Evolutionary conservation across 1,284 basidiomycete genomes (phyloP).

Genomic region (Cutaneotrichosporon sp.): DNA sequence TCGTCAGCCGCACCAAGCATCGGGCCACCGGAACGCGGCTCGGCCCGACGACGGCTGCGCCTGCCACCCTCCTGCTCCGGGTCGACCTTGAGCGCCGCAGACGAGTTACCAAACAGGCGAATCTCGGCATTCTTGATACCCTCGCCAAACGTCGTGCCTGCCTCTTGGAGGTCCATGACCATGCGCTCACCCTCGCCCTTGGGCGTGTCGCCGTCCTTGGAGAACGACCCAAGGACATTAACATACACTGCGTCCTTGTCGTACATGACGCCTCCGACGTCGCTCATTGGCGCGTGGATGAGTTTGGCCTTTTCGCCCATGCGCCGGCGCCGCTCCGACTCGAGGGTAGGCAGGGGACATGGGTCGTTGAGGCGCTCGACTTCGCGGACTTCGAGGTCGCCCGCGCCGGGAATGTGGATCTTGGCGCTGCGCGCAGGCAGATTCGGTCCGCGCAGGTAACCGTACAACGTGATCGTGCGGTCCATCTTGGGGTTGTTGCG

Average conservation of each 20-base stretch:
- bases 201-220: constrained; percentile 55
- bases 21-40: constrained; percentile 34
- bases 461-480: constrained; percentile 86
- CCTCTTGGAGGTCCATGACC: constrained; percentile 95
- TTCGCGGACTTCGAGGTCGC: constrained; percentile 71
- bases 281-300: constrained; percentile 97
- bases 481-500: constrained; percentile 74
- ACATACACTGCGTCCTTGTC: constrained; percentile 99
- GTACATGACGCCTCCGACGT: constrained; percentile 92
- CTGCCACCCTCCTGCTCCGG: constrained; percentile 20
- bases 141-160: constrained; percentile 73
- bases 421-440: constrained; percentile 68
- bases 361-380: constrained; percentile 81
- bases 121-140: constrained; percentile 75
- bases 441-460: constrained; percentile 89
- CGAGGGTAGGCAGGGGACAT: constrained; percentile 85
- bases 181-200: constrained; percentile 93
- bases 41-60: constrained; percentile 33
- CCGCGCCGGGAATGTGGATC: constrained; percentile 92
- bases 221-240: constrained; percentile 92
- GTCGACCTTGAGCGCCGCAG: constrained; percentile 53
- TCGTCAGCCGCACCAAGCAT: constrained; percentile 43
- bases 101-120: constrained; percentile 76
- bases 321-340: constrained; percentile 86
- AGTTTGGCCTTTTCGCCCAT: constrained; percentile 93